Conservation (phyloP, 805 yeast genomes). For the Metschnikowia arizonensis region DNA sequence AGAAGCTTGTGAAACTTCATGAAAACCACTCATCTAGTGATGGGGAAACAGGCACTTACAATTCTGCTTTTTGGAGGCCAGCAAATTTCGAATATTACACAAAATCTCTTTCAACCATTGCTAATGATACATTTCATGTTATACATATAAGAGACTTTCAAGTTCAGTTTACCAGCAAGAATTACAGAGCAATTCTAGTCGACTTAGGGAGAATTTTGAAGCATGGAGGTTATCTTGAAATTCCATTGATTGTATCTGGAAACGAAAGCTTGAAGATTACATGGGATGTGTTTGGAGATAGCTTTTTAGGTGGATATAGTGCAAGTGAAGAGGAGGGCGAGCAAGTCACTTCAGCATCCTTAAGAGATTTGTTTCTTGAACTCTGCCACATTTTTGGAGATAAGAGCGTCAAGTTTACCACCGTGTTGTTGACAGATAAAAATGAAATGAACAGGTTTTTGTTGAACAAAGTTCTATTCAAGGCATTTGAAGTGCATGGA, state of each 20-base stretch:
- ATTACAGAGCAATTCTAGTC: constrained; percentile 23
- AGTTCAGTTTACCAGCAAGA: constrained; percentile 28
- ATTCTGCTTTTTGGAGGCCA: constrained; percentile 11
- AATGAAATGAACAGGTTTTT: constrained; percentile 31
- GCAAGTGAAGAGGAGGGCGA: not conserved
- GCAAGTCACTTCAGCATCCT: not conserved
- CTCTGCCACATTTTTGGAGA: constrained; percentile 30
- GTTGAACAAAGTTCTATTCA: constrained; percentile 22
- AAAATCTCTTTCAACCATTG: constrained; percentile 23
- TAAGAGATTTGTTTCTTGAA: constrained; percentile 18
- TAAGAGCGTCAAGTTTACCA: constrained; percentile 28
- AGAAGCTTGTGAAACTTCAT: constrained; percentile 14
- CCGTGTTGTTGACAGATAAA: constrained; percentile 26
- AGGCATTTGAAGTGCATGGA: constrained; percentile 33
- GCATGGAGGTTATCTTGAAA: constrained; percentile 33
- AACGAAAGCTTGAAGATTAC: constrained; percentile 2
- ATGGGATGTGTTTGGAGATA: constrained; percentile 3
- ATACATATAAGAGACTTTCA: constrained; percentile 36
- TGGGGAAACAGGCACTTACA: not conserved
- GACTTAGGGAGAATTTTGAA: constrained; percentile 37
- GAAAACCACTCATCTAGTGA: not conserved
- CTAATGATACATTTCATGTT: constrained; percentile 30
- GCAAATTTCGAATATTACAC: constrained; percentile 17
- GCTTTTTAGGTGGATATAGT: not conserved
- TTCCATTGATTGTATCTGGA: constrained; percentile 22